These are phyloP conservation scores for Acacia acuminata DNA, from an alignment of 306 rosid species.

Conservation along the genomic window DNA sequence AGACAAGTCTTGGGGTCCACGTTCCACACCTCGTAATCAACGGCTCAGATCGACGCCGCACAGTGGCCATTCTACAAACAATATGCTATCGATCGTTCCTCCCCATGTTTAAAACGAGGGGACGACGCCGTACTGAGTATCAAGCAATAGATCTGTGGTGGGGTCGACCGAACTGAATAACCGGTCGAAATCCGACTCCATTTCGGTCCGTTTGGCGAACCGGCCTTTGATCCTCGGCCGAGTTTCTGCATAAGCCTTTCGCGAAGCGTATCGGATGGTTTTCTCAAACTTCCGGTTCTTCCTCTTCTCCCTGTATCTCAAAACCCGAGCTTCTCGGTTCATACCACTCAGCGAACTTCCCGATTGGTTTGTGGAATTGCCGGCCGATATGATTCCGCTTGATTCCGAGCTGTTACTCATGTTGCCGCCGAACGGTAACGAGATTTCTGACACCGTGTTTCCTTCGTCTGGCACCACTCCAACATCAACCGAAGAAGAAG, in stretches of 20 bases:
- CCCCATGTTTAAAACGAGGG: conserved; percentile 61
- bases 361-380: conserved; percentile 33
- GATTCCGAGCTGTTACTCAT: conserved; percentile 48
- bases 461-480: conserved; percentile 88
- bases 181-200: conserved; percentile 52
- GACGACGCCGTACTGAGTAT: conserved; percentile 87
- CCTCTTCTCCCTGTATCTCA: conserved; percentile 88
- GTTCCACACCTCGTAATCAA: conserved; percentile 22
- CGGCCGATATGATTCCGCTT: conserved; percentile 39
- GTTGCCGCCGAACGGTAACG: conserved; percentile 51
- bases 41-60: background rate
- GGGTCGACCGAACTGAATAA: conserved; percentile 39
- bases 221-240: conserved; percentile 92
- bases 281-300: conserved; percentile 85
- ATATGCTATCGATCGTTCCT: background rate
- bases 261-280: conserved; percentile 79
- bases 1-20: background rate
- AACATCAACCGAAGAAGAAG: conserved; percentile 78
- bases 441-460: conserved; percentile 59
- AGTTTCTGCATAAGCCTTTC: conserved; percentile 91
- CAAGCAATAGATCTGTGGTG: conserved; percentile 34
- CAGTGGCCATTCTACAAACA: background rate
- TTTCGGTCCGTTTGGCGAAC: conserved; percentile 71
- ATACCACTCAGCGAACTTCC: conserved; percentile 59
- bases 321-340: conserved; percentile 78